phyloP scores from a whole-genome alignment of 108 stramenopile genomes.

The Cylindrotheca fusiformis region DNA sequence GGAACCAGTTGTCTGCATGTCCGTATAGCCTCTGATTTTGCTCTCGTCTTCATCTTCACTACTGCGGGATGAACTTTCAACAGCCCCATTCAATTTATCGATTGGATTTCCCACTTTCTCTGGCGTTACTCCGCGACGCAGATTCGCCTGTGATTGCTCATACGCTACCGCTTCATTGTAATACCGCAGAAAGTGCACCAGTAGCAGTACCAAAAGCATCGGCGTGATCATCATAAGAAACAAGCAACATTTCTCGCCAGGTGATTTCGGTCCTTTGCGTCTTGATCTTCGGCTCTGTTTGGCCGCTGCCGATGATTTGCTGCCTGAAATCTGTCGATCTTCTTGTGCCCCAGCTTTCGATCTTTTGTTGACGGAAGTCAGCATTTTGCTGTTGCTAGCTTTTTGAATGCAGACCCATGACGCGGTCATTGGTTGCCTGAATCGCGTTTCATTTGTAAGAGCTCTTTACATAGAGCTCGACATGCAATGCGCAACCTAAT shows the following conservation, averaged over 20 bases:
- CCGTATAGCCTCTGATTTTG: background rate
- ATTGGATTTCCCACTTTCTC: background rate
- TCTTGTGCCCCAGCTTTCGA: background rate
- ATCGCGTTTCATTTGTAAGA: no score
- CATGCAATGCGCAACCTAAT: no score
- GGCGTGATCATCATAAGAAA: conserved; percentile 12
- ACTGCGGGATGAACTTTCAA: background rate
- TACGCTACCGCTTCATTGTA: conserved; percentile 1
- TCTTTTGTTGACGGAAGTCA: no score
- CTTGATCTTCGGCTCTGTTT: no score
- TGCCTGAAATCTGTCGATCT: background rate
- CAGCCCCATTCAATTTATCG: background rate
- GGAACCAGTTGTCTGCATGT: background rate
- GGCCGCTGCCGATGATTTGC: background rate
- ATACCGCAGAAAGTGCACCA: background rate
- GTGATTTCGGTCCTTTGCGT: background rate
- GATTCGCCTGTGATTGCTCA: background rate
- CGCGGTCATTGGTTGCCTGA: no score
- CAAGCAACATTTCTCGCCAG: conserved; percentile 2
- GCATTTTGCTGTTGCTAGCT: no score
- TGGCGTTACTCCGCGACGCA: background rate
- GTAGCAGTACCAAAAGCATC: background rate
- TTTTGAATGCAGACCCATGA: no score
- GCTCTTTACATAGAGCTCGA: no score
- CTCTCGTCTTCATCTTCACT: conserved; percentile 4